These are phyloP conservation scores for Colletotrichum siamense DNA, from an alignment of 2,329 filamentous ascomycete genomes.

Conservation along the genomic window DNA sequence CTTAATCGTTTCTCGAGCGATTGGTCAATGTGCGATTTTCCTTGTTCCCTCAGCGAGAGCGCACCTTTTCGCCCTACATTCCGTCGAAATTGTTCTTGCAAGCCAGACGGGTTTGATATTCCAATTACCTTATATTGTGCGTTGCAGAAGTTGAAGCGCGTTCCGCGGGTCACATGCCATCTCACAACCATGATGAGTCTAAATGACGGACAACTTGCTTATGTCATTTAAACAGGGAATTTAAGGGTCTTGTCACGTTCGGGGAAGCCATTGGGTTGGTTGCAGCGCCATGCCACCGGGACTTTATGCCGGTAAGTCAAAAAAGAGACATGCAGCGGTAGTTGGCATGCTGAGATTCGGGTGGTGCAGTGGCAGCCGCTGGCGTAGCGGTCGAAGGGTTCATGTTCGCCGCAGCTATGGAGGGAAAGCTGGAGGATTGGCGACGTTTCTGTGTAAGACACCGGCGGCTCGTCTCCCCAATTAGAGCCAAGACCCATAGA, in stretches of 20 bases:
- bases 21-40: neutral
- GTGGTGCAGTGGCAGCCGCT: neutral
- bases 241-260: neutral
- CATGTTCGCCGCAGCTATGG: neutral
- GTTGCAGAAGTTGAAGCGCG: neutral
- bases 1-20: neutral
- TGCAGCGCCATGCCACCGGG: neutral
- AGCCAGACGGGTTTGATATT: neutral
- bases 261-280: neutral
- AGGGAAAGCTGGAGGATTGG: neutral
- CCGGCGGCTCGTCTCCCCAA: neutral
- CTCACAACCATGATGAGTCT: neutral
- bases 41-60: neutral
- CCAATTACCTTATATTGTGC: neutral
- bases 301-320: conserved; percentile 1
- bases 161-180: neutral
- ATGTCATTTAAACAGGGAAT: neutral
- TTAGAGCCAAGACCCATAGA: neutral
- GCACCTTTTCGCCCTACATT: neutral
- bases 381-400: neutral
- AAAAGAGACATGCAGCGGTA: neutral
- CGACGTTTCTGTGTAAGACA: neutral
- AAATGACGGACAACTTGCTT: neutral
- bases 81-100: neutral
- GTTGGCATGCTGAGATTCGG: neutral